A percentile compares a stretch with the other conserved stretches of the same genome.
phyloP scores from a whole-genome alignment of 441 rosid species.

The Adansonia grandidieri region DNA sequence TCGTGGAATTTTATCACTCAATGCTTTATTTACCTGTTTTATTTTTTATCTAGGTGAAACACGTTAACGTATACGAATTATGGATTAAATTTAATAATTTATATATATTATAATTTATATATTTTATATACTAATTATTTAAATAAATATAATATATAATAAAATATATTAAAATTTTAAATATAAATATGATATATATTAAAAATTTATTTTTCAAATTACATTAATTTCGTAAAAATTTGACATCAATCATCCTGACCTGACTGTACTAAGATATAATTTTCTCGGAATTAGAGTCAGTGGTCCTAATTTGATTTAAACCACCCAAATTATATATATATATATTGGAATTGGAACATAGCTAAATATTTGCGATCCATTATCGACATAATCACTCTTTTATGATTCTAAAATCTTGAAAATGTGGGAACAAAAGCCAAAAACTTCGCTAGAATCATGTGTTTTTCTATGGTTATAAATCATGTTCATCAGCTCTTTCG shows the following conservation, averaged over 20 bases:
- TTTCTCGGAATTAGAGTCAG: constrained; percentile 39
- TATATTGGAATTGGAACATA: not conserved
- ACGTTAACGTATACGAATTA: constrained; percentile 37
- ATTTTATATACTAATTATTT: too few relatives aligned
- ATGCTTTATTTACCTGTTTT: constrained; percentile 32
- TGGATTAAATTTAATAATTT: not conserved
- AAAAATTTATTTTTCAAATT: not conserved
- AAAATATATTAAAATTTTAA: too few relatives aligned
- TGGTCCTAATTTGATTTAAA: constrained; percentile 44
- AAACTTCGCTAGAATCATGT: constrained; percentile 49
- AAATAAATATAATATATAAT: too few relatives aligned
- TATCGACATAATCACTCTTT: constrained; percentile 35
- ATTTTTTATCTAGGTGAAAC: constrained; percentile 40
- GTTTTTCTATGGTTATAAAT: not conserved
- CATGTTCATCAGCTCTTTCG: not conserved
- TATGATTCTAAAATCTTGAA: constrained; percentile 21
- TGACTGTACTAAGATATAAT: not conserved
- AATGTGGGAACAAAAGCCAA: constrained; percentile 53
- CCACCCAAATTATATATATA: constrained; percentile 19
- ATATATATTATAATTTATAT: too few relatives aligned
- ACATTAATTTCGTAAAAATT: not conserved
- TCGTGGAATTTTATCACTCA: constrained; percentile 55
- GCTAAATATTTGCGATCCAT: constrained; percentile 33
- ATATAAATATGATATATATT: too few relatives aligned
- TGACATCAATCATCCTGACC: constrained; percentile 21